phyloP scores from a whole-genome alignment of 345 rosid genomes.

The Eucalyptus virginea region DNA sequence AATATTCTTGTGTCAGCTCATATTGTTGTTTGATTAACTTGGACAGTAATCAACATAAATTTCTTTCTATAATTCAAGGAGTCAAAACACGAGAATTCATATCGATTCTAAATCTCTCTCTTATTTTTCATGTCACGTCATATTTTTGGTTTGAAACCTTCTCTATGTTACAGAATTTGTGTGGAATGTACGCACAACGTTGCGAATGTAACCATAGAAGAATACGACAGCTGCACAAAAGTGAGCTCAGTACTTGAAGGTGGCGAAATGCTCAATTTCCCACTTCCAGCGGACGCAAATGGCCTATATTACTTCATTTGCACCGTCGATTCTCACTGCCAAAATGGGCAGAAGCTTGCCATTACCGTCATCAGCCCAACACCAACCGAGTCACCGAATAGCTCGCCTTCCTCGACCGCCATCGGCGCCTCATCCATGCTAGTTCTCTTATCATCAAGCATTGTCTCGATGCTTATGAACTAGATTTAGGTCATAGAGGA shows the following conservation, averaged over 20 bases:
- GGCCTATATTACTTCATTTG: constrained; percentile 14
- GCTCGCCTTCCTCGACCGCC: not conserved
- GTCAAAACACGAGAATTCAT: not conserved
- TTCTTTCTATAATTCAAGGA: not conserved
- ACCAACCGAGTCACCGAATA: not conserved
- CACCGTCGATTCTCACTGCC: constrained; percentile 7
- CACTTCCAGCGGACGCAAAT: not conserved
- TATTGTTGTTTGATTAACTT: not conserved
- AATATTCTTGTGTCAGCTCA: not conserved
- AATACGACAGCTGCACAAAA: constrained; percentile 5
- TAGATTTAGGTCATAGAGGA: not conserved
- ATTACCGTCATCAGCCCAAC: not conserved
- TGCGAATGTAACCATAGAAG: not conserved
- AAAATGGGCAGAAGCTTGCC: constrained; percentile 11
- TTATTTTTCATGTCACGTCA: not conserved
- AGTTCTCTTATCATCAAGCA: not conserved
- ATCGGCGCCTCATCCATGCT: not conserved
- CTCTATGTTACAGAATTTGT: not conserved
- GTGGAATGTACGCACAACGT: constrained; percentile 5
- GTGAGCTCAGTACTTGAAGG: not conserved
- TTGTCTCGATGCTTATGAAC: not conserved
- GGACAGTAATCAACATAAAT: not conserved
- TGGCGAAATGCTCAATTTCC: not conserved
- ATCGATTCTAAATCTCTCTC: not conserved
- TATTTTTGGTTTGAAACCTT: not conserved